phyloP scores from a whole-genome alignment of 2,329 filamentous ascomycete species.

The Penicillium sp. region DNA sequence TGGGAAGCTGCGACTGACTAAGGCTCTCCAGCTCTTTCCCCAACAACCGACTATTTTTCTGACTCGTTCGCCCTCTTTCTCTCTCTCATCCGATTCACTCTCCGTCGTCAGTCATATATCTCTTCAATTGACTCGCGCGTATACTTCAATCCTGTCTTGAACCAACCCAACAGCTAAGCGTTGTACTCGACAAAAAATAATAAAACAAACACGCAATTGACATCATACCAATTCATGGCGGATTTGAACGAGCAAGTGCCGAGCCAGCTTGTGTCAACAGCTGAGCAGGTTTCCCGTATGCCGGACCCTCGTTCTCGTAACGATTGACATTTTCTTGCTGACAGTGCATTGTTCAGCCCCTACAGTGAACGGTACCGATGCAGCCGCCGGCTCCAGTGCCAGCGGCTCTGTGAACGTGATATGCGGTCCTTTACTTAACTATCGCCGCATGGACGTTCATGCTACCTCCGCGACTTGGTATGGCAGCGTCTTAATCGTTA shows the following conservation, averaged over 20 bases:
- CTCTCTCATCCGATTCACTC: background rate
- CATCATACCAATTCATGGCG: conserved; percentile 1
- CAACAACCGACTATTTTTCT: too few species aligned
- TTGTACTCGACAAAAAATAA: background rate
- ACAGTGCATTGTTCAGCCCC: background rate
- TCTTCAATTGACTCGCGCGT: background rate
- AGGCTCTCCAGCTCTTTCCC: background rate
- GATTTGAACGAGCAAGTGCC: background rate
- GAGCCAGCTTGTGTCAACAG: background rate
- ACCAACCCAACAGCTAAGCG: background rate
- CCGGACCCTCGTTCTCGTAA: background rate
- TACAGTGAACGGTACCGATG: background rate
- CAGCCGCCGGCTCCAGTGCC: background rate
- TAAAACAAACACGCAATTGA: background rate
- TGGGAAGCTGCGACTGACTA: background rate
- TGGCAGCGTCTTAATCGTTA: conserved; percentile 82
- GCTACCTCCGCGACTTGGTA: conserved; percentile 56
- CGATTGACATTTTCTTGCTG: background rate
- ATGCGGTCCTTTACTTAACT: conserved; percentile 48
- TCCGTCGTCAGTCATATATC: background rate
- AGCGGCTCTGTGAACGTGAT: conserved; percentile 36
- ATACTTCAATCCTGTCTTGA: background rate
- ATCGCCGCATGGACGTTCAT: conserved; percentile 43
- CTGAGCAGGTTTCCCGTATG: background rate
- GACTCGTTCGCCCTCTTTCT: background rate